phyloP scores from a whole-genome alignment of 345 rosid genomes.

The Orychophragmus violaceus region DNA sequence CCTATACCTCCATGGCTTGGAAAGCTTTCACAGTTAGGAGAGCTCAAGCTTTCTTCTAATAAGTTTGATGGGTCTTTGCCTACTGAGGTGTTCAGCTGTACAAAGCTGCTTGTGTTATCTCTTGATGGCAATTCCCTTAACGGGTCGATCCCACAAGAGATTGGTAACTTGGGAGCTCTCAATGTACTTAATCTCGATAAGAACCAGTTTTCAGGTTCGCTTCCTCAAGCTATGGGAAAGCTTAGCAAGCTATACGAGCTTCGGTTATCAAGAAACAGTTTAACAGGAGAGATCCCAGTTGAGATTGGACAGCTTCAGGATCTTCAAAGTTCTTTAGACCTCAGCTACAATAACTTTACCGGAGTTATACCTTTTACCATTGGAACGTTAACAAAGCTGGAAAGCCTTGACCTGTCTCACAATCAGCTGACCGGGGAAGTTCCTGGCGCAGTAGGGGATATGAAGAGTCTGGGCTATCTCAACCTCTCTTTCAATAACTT shows the following conservation, averaged over 20 bases:
- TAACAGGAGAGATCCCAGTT: slow-evolving; percentile 59
- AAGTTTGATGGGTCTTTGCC: slow-evolving; percentile 61
- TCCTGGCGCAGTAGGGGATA: slow-evolving; percentile 53
- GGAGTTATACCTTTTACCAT: slow-evolving; percentile 67
- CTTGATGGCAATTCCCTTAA: slow-evolving; percentile 58
- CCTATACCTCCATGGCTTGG: slow-evolving; percentile 75
- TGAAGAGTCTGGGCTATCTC: slow-evolving; percentile 85
- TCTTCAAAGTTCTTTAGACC: slow-evolving; percentile 73
- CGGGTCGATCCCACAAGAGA: slow-evolving; percentile 51
- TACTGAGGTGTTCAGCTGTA: slow-evolving; percentile 53
- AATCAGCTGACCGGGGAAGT: slow-evolving; percentile 63
- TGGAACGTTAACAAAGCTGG: slow-evolving; percentile 61
- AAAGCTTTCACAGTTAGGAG: slow-evolving; percentile 54
- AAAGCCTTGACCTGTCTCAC: slow-evolving; percentile 76
- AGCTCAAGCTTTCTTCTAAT: slow-evolving; percentile 77
- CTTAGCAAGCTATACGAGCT: slow-evolving; percentile 69
- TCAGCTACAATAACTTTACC: slow-evolving; percentile 67
- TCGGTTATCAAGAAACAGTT: slow-evolving; percentile 57
- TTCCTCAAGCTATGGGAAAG: slow-evolving; percentile 55
- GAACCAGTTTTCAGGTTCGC: slow-evolving; percentile 56
- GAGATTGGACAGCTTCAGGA: slow-evolving; percentile 72
- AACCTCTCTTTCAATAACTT: slow-evolving; percentile 71
- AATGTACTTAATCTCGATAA: slow-evolving; percentile 53
- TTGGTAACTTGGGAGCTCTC: slow-evolving; percentile 53
- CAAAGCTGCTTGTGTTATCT: slow-evolving; percentile 60